A percentile compares a stretch with the other conserved stretches of the same genome.
phyloP scores from a whole-genome alignment of 23 red algal genomes.

The Gracilaria gracilis region DNA sequence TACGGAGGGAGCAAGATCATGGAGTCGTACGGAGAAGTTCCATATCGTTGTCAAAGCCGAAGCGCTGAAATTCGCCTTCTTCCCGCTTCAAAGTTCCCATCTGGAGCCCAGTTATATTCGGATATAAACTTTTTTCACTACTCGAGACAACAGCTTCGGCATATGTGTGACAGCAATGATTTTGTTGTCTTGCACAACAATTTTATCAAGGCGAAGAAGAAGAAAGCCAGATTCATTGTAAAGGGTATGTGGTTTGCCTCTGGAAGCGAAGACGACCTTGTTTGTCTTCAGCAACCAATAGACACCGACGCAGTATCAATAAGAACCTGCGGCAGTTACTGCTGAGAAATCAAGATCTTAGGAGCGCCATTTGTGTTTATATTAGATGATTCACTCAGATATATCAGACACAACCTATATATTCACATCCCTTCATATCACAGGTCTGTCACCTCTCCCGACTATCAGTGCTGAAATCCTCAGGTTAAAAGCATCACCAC shows the following conservation, averaged over 20 bases:
- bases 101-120: conserved; percentile 24
- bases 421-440: too few species aligned
- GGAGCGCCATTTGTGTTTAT: too few species aligned
- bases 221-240: conserved; percentile 50
- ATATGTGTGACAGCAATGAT: conserved; percentile 25
- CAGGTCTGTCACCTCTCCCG: too few species aligned
- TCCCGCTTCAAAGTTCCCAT: conserved; percentile 42
- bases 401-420: too few species aligned
- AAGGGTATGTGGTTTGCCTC: conserved; percentile 57
- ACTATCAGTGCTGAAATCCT: too few species aligned
- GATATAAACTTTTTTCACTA: conserved; percentile 28
- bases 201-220: conserved; percentile 50
- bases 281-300: conserved; percentile 22
- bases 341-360: conserved; percentile 8
- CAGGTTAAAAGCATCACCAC: too few species aligned
- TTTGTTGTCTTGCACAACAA: conserved; percentile 56
- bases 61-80: conserved; percentile 44
- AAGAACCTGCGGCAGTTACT: conserved; percentile 44
- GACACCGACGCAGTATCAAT: background rate
- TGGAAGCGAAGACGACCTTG: conserved; percentile 13
- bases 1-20: conserved; percentile 42
- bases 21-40: conserved; percentile 17
- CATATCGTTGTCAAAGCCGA: conserved; percentile 53
- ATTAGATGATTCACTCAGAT: too few species aligned
- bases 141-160: conserved; percentile 1